These are phyloP conservation scores for Narthecium ossifragum DNA, from an alignment of 106 monocot genomes.

Conservation along the genomic window DNA sequence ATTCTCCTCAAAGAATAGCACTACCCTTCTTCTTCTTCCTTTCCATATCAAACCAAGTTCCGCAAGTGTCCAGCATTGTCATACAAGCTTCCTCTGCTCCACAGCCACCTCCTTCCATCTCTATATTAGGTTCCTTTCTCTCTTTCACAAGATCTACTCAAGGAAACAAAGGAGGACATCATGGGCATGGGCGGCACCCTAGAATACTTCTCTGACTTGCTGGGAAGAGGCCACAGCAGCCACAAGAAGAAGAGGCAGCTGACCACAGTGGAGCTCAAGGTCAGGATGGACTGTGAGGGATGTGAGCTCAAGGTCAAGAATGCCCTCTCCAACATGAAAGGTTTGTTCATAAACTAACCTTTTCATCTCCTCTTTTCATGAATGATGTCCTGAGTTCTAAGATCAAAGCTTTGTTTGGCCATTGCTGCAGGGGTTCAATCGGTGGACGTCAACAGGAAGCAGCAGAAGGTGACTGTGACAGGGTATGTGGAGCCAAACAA, in stretches of 20 bases:
- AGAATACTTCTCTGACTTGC: constrained; percentile 9
- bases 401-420: no score
- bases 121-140: no score
- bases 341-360: not conserved
- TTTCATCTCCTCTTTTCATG: not conserved
- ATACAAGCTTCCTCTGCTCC: not conserved
- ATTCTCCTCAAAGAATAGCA: no score
- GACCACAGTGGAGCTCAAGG: constrained; percentile 15
- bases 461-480: constrained; percentile 17
- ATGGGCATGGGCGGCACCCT: constrained; percentile 10
- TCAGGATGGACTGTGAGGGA: constrained; percentile 22
- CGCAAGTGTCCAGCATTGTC: not conserved
- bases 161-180: no score
- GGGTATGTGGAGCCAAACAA: constrained; percentile 22
- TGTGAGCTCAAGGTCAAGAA: constrained; percentile 19
- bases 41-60: not conserved
- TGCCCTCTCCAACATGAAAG: constrained; percentile 13
- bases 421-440: constrained; percentile 7
- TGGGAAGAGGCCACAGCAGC: constrained; percentile 6
- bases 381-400: no score
- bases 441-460: constrained; percentile 13
- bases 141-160: no score
- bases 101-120: no score
- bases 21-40: not conserved
- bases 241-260: constrained; percentile 13